Evolutionary conservation across 257 asterid genomes (phyloP).

Genomic region (Solanum gracilifrons): DNA sequence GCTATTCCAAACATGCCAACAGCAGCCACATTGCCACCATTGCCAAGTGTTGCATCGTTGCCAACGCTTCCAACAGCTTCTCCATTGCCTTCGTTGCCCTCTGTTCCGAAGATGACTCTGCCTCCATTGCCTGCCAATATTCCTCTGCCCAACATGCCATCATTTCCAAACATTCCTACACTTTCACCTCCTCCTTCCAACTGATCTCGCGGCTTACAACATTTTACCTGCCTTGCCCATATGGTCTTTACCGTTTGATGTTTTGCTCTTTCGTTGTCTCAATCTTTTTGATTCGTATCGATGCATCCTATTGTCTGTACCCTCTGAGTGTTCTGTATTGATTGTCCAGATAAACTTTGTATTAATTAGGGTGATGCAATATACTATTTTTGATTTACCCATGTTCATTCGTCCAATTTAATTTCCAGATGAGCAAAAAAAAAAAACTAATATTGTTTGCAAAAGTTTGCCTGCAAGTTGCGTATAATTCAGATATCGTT

Average conservation of each 20-base stretch:
- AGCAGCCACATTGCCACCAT: not conserved
- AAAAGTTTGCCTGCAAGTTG: not conserved
- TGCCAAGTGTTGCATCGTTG: not conserved
- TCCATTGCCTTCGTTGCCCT: not conserved
- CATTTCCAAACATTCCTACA: not conserved
- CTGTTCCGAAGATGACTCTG: not conserved
- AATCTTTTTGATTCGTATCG: not conserved
- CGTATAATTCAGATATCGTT: not conserved
- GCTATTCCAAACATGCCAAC: not conserved
- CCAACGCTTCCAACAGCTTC: not conserved
- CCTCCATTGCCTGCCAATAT: not conserved
- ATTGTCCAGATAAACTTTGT: not conserved
- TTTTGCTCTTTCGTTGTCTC: not conserved
- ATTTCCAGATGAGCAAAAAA: not conserved
- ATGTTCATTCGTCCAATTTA: not conserved
- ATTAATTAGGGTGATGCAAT: not conserved
- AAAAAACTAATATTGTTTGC: not conserved
- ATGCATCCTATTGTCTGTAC: not conserved
- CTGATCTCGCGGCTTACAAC: not conserved
- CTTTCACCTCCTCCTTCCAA: not conserved
- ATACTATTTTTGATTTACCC: not conserved
- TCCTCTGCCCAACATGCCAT: not conserved
- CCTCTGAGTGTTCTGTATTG: not conserved
- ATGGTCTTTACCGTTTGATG: not conserved
- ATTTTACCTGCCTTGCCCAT: not conserved